Conservation (phyloP, 148 eudicot species). For the Pouteria glomerata region DNA sequence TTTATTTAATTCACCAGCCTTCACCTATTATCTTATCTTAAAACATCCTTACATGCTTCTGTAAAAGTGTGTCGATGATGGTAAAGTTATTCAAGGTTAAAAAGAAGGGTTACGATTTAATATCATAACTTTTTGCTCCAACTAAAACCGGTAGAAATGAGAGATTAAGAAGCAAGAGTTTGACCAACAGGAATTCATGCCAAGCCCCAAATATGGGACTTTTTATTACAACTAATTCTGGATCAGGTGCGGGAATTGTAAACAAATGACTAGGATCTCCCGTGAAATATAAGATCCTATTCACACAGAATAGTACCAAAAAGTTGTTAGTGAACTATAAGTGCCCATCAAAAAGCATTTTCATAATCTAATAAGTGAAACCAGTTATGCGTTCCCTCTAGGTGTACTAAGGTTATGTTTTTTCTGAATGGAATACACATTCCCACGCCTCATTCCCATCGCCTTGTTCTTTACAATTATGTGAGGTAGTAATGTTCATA, state of each 20-base stretch:
- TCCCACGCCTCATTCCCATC: too few species aligned
- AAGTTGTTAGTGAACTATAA: background rate
- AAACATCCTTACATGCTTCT: background rate
- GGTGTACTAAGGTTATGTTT: background rate
- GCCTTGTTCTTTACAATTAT: too few species aligned
- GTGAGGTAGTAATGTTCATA: too few species aligned
- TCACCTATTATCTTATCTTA: too few species aligned
- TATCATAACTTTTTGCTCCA: background rate
- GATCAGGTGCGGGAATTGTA: background rate
- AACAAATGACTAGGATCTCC: background rate
- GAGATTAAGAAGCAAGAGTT: conserved; percentile 4
- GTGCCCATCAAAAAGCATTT: background rate
- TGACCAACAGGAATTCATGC: background rate
- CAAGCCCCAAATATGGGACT: background rate
- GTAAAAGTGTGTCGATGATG: background rate
- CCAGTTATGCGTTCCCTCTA: background rate
- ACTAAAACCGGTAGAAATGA: background rate
- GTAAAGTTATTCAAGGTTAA: background rate
- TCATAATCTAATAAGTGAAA: background rate
- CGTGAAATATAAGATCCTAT: background rate
- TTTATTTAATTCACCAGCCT: too few species aligned
- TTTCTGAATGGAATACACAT: too few species aligned
- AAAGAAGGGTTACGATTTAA: too few species aligned
- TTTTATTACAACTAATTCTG: background rate
- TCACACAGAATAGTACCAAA: background rate